Evolutionary conservation across 2,329 filamentous ascomycete genomes (phyloP).

Genomic region (Fusarium humuli): DNA sequence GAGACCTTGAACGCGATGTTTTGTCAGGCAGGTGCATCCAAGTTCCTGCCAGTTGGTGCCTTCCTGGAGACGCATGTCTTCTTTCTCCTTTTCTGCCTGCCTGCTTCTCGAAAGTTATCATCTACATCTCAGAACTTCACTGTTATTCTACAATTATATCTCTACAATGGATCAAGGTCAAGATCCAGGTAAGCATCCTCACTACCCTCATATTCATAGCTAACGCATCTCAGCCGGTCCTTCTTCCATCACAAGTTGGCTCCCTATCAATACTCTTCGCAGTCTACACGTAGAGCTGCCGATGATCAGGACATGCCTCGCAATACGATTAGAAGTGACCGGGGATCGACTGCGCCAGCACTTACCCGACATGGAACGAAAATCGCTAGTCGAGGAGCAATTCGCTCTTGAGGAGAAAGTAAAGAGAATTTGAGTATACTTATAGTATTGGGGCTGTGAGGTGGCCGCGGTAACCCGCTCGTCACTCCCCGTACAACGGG

Average conservation of each 20-base stretch:
- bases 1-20: no score
- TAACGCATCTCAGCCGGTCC: background rate
- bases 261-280: no score
- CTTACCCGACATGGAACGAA: background rate
- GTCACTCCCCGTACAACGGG: no score
- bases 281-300: no score
- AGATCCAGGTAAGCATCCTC: background rate
- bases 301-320: no score
- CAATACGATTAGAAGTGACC: no score
- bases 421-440: background rate
- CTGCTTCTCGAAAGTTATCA: background rate
- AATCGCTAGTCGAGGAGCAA: fast-evolving
- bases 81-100: background rate
- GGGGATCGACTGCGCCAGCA: background rate
- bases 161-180: background rate
- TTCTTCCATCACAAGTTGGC: no score
- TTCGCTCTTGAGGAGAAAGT: background rate
- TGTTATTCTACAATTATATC: background rate
- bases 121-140: background rate
- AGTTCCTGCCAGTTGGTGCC: background rate
- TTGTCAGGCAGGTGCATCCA: no score
- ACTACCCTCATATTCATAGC: background rate
- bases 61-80: fast-evolving
- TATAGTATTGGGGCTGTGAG: no score
- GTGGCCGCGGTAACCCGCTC: no score